These are phyloP conservation scores for Aureobasidium pullulans DNA, from an alignment of 2,329 filamentous ascomycete genomes.

Conservation along the genomic window DNA sequence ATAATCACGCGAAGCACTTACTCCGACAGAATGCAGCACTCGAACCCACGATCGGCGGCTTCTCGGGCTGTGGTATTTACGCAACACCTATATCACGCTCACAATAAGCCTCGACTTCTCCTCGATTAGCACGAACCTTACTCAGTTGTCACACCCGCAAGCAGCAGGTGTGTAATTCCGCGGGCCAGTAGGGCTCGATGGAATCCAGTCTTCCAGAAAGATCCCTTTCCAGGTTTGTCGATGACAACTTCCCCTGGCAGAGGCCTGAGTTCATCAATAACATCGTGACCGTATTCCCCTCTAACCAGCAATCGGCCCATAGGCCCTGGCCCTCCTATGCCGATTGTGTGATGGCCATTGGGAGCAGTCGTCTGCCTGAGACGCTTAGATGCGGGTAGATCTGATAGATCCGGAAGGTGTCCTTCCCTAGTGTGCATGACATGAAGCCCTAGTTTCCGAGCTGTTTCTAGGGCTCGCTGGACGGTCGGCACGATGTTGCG, in stretches of 20 bases:
- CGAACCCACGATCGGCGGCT: constrained; percentile 54
- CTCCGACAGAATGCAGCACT: constrained; percentile 47
- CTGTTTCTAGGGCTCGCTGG: constrained; percentile 33
- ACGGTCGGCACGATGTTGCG: constrained; percentile 22
- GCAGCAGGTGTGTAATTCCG: constrained; percentile 51
- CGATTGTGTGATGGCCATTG: constrained; percentile 37
- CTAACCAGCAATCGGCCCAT: constrained; percentile 48
- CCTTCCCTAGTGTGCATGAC: constrained; percentile 46
- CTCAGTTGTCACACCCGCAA: constrained; percentile 53
- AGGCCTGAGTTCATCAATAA: constrained; percentile 47
- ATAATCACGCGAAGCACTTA: not conserved
- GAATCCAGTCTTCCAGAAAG: constrained; percentile 51
- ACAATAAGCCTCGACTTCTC: not conserved
- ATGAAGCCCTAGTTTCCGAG: constrained; percentile 36
- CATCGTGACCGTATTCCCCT: constrained; percentile 49
- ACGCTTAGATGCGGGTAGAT: constrained; percentile 45
- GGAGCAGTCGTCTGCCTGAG: constrained; percentile 42
- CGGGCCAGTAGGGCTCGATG: constrained; percentile 46
- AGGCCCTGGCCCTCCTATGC: constrained; percentile 46
- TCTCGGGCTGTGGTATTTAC: constrained; percentile 51
- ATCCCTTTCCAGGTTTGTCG: constrained; percentile 53
- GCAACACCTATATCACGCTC: constrained; percentile 33
- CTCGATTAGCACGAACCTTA: not conserved
- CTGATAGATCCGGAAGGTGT: constrained; percentile 44
- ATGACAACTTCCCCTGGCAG: constrained; percentile 47